These are phyloP conservation scores for Chlorella variabilis DNA, from an alignment of 163 green algal species.

Conservation along the genomic window DNA sequence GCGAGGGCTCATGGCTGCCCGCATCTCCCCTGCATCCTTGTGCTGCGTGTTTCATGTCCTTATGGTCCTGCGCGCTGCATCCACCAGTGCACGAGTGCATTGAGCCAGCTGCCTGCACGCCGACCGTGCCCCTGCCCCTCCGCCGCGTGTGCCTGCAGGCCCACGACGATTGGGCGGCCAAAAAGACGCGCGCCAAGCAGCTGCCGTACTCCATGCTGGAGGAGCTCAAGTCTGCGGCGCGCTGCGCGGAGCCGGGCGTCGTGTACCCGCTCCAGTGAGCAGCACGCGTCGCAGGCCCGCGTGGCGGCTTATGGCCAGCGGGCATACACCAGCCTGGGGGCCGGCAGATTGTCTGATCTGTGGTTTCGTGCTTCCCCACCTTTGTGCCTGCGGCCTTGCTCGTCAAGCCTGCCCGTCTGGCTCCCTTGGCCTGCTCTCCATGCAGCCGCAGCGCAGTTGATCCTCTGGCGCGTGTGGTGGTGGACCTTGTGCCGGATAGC, in stretches of 20 bases:
- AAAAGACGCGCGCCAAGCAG: slow-evolving; percentile 14
- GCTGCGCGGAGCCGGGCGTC: background rate
- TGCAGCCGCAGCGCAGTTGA: background rate
- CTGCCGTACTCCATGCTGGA: slow-evolving; percentile 23
- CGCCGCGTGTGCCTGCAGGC: background rate
- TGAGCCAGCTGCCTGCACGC: no score
- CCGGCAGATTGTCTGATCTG: no score
- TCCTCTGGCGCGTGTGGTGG: slow-evolving; percentile 18
- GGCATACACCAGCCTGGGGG: no score
- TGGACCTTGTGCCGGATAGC: slow-evolving; percentile 12
- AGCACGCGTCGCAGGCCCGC: no score
- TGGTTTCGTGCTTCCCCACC: no score
- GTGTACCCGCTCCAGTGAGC: slow-evolving; percentile 12
- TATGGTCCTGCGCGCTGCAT: no score
- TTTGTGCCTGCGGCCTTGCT: no score
- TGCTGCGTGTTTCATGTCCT: background rate
- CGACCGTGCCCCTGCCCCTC: background rate
- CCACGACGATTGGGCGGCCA: background rate
- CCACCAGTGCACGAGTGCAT: no score
- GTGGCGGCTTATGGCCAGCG: no score
- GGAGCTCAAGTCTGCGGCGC: slow-evolving; percentile 11
- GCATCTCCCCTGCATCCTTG: no score
- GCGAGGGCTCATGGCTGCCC: background rate
- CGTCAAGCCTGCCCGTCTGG: no score
- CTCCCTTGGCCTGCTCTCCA: background rate